Evolutionary conservation across 2,329 filamentous ascomycete genomes (phyloP).

Genomic region (Ceratocystiopsis sp.): DNA sequence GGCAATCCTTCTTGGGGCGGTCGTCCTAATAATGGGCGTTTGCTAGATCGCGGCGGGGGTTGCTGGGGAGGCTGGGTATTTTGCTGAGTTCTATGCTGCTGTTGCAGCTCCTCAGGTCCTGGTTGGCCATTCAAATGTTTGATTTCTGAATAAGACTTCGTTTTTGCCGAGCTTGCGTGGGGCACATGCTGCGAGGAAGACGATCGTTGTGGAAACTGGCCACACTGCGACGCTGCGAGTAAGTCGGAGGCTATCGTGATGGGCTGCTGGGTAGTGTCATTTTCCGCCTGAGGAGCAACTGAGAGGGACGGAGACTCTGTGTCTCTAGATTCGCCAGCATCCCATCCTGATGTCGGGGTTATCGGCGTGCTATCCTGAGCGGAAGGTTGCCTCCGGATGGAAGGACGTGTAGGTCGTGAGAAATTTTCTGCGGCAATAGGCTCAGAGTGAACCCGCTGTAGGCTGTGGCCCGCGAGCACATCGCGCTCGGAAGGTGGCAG

Average conservation of each 20-base stretch:
- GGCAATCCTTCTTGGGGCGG: conserved; percentile 7
- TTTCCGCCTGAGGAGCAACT: background rate
- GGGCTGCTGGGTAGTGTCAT: background rate
- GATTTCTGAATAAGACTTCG: background rate
- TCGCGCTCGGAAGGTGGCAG: conserved; percentile 22
- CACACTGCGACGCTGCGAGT: conserved; percentile 7
- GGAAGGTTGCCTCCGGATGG: conserved; percentile 18
- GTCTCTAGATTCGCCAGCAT: no score
- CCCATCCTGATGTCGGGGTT: no score
- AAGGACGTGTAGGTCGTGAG: conserved; percentile 37
- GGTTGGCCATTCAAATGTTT: no score
- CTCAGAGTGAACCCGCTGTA: conserved; percentile 54
- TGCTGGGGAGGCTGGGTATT: conserved; percentile 10
- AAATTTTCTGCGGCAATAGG: conserved; percentile 44
- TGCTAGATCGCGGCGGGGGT: conserved; percentile 16
- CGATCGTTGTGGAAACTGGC: conserved; percentile 33
- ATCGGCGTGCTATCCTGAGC: no score
- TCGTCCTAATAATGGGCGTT: conserved; percentile 11
- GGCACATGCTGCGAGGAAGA: conserved; percentile 36
- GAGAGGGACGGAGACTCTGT: no score
- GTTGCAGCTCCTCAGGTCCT: conserved; percentile 12
- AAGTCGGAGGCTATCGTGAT: no score
- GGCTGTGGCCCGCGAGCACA: conserved; percentile 30
- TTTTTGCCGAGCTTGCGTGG: conserved; percentile 22
- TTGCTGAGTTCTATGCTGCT: conserved; percentile 7